Evolutionary conservation across 169 alveolate species (phyloP).

Genomic region (Sarcocystis neurona): DNA sequence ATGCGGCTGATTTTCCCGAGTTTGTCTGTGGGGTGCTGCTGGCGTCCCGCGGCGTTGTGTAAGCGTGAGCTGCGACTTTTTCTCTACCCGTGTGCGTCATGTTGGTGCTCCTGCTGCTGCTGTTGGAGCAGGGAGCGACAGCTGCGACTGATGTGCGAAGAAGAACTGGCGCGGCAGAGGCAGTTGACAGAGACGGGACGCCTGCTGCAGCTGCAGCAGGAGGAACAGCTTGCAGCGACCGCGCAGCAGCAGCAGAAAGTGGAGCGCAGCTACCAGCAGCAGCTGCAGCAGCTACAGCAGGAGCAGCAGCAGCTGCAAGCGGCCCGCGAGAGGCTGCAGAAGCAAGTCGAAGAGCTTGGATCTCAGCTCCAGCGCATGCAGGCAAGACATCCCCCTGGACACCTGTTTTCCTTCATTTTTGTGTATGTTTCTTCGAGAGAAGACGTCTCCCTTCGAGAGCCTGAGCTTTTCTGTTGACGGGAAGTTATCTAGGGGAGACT

Average conservation of each 20-base stretch:
- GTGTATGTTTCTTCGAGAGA: too few species aligned
- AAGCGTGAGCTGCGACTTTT: too few species aligned
- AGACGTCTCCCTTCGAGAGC: too few species aligned
- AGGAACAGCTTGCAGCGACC: neutral
- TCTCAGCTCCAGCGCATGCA: neutral
- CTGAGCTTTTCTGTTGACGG: too few species aligned
- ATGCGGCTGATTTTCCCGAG: neutral
- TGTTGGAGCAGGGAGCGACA: neutral
- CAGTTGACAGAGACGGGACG: neutral
- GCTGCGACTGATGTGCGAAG: constrained; percentile 3
- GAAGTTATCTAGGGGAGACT: too few species aligned
- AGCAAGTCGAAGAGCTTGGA: neutral
- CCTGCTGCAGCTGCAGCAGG: neutral
- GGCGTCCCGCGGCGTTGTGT: too few species aligned
- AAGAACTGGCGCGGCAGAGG: neutral
- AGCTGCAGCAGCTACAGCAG: neutral
- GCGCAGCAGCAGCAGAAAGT: neutral
- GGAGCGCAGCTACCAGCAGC: neutral
- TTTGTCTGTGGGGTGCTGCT: too few species aligned
- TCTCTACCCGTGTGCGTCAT: too few species aligned
- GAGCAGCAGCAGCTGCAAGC: neutral
- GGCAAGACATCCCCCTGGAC: too few species aligned
- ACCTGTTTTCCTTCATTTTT: too few species aligned
- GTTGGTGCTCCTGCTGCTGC: neutral
- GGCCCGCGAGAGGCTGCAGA: neutral